Evolutionary conservation across 345 rosid species (phyloP).

Genomic region (Gossypium longicalyx): DNA sequence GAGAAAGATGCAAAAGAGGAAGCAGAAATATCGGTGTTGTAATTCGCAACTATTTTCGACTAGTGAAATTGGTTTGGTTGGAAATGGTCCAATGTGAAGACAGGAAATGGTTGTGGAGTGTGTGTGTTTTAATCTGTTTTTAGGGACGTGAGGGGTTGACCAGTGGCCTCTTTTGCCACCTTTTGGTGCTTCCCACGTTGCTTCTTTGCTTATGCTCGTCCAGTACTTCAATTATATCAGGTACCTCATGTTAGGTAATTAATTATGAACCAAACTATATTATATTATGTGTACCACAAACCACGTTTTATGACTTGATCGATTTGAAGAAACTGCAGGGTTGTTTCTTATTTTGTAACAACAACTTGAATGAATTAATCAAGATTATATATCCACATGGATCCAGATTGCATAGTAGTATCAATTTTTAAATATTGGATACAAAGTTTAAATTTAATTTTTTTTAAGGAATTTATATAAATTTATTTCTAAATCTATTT

Average conservation of each 20-base stretch:
- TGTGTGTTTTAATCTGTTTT: not conserved
- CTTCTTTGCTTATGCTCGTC: not conserved
- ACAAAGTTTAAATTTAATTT: no score
- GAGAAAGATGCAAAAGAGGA: constrained; percentile 10
- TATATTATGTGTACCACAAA: not conserved
- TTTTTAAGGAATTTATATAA: no score
- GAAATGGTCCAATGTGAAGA: constrained; percentile 21
- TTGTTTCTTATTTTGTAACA: not conserved
- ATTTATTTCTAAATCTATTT: no score
- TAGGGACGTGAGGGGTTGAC: constrained; percentile 8
- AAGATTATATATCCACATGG: no score
- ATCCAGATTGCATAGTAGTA: no score
- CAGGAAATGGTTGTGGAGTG: not conserved
- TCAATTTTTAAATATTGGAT: no score
- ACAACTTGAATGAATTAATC: not conserved
- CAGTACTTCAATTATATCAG: not conserved
- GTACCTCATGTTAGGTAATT: not conserved
- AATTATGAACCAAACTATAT: not conserved
- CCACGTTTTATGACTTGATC: not conserved
- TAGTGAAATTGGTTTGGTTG: not conserved
- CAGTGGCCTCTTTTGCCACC: not conserved
- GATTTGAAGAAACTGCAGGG: not conserved
- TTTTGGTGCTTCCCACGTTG: not conserved
- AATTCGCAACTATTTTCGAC: not conserved
- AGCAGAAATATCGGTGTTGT: constrained; percentile 12